Percentiles rank a stretch among this genome's conserved stretches.
Evolutionary conservation across 192 early-diverging fungal genomes (phyloP).

Genomic region (Thamnidium elegans): DNA sequence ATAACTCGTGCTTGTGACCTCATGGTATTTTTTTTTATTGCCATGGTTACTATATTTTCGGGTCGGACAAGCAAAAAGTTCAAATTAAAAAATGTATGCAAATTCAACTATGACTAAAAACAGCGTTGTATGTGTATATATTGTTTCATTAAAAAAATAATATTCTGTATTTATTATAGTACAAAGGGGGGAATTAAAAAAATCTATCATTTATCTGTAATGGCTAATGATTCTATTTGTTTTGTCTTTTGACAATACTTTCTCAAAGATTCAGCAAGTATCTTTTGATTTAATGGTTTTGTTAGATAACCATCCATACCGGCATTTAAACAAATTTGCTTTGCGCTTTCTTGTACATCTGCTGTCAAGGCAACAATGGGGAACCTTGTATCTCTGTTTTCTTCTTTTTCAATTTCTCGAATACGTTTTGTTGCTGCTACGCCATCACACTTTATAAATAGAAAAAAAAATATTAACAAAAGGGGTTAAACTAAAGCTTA

Average conservation of each 20-base stretch:
- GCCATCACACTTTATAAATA: slow-evolving; percentile 38
- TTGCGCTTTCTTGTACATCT: slow-evolving; percentile 49
- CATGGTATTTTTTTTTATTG: not conserved
- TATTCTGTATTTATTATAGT: too few relatives aligned
- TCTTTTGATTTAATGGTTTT: slow-evolving; percentile 1
- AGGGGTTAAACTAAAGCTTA: not conserved
- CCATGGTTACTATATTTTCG: too few relatives aligned
- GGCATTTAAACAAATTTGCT: slow-evolving; percentile 40
- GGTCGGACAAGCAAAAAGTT: too few relatives aligned
- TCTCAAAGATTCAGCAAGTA: slow-evolving; percentile 14
- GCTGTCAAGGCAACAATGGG: slow-evolving; percentile 48
- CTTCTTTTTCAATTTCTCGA: slow-evolving; percentile 35
- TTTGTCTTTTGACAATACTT: not conserved
- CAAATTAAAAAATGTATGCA: too few relatives aligned
- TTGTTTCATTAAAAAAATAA: too few relatives aligned
- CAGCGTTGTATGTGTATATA: too few relatives aligned
- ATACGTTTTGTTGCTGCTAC: slow-evolving; percentile 52
- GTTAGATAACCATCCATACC: slow-evolving; percentile 47
- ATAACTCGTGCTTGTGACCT: not conserved
- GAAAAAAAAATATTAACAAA: not conserved
- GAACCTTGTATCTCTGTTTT: slow-evolving; percentile 28
- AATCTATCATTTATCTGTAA: too few relatives aligned
- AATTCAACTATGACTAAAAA: too few relatives aligned
- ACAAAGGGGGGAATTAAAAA: too few relatives aligned
- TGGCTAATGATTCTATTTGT: too few relatives aligned